Conservation (phyloP, 2,329 filamentous ascomycete genomes). For the Cercospora sp. region DNA sequence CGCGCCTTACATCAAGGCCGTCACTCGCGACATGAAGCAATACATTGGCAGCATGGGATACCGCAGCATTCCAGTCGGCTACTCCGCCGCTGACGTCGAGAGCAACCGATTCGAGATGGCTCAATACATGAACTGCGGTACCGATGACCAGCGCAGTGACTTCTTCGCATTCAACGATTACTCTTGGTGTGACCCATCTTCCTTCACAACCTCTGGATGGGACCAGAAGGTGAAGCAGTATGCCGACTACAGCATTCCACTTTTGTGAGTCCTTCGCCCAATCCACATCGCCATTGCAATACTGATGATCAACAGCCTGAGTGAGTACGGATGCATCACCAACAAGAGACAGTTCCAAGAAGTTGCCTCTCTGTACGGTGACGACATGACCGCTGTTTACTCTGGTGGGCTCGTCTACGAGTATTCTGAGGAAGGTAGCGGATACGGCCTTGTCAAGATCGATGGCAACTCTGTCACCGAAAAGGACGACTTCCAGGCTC, state of each 20-base stretch:
- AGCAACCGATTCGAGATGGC: conserved; percentile 85
- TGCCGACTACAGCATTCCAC: conserved; percentile 79
- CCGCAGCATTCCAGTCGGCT: conserved; percentile 72
- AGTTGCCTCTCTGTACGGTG: conserved; percentile 73
- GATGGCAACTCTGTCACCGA: conserved; percentile 53
- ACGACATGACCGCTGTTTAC: conserved; percentile 84
- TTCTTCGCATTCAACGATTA: conserved; percentile 91
- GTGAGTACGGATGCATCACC: conserved; percentile 87
- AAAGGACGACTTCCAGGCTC: conserved; percentile 61
- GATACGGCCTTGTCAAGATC: conserved; percentile 77
- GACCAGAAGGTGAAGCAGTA: conserved; percentile 86
- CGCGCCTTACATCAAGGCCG: conserved; percentile 69
- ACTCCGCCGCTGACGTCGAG: conserved; percentile 82
- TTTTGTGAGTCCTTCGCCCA: conserved; percentile 58
- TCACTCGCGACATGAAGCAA: conserved; percentile 77
- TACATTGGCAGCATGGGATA: conserved; percentile 72
- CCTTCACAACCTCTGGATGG: conserved; percentile 74
- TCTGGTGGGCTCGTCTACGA: conserved; percentile 96
- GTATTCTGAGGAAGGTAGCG: conserved; percentile 77
- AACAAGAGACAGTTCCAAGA: conserved; percentile 82
- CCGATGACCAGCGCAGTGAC: conserved; percentile 78
- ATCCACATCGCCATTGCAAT: neutral
- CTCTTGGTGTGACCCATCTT: conserved; percentile 75
- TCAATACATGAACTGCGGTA: conserved; percentile 89
- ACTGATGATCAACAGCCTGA: conserved; percentile 57